phyloP scores from a whole-genome alignment of 1,284 basidiomycete species.

The Neolentinus lepideus region DNA sequence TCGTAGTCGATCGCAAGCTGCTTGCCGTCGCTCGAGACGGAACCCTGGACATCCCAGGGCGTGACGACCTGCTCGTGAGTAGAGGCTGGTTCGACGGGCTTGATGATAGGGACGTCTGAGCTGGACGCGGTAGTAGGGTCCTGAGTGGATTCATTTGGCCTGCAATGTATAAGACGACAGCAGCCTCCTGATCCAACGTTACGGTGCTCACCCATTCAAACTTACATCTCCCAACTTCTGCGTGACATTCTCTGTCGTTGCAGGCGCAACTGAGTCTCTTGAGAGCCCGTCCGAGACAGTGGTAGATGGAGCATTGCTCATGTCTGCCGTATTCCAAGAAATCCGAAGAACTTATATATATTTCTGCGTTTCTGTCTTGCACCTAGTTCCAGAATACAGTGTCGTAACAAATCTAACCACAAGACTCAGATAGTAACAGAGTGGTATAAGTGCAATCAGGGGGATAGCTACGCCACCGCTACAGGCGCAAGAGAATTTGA shows the following conservation, averaged over 20 bases:
- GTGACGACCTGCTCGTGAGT: constrained; percentile 82
- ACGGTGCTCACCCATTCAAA: not conserved
- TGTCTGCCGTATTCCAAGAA: not conserved
- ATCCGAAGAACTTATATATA: too few species aligned
- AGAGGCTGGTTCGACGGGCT: constrained; percentile 23
- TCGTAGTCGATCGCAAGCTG: constrained; percentile 94
- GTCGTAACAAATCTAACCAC: too few species aligned
- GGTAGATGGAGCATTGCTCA: not conserved
- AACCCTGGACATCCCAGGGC: constrained; percentile 97
- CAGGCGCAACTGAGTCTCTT: not conserved
- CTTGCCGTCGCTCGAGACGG: constrained; percentile 83
- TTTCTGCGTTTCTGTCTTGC: too few species aligned
- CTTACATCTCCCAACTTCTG: not conserved
- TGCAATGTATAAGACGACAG: not conserved
- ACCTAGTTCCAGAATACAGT: too few species aligned
- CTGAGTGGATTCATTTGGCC: not conserved
- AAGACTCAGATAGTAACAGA: too few species aligned
- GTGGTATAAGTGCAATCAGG: too few species aligned
- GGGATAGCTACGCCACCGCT: too few species aligned
- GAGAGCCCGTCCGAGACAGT: not conserved
- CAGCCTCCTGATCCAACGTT: not conserved
- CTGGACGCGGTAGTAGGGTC: constrained; percentile 2
- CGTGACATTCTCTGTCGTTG: not conserved
- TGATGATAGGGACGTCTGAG: constrained; percentile 17
- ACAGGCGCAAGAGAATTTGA: too few species aligned